Evolutionary conservation across 192 early-diverging fungal species (phyloP).

Genomic region (Piromyces finnis): DNA sequence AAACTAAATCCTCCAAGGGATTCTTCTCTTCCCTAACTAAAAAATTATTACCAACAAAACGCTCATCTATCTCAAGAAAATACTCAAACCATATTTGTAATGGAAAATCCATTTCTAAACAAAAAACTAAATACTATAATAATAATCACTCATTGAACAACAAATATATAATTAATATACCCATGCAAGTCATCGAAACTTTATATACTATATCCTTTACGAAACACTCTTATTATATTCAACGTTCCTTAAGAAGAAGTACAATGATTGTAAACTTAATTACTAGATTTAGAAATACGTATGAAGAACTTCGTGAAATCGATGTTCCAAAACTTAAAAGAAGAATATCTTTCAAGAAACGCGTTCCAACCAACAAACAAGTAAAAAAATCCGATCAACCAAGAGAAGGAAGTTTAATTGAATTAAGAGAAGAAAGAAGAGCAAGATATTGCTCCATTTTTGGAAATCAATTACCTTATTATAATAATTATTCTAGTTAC

Average conservation of each 20-base stretch:
- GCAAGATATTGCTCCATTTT: neutral
- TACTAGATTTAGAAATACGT: neutral
- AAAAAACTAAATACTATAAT: neutral
- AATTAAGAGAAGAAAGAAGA: neutral
- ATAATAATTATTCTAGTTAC: no score
- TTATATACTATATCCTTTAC: neutral
- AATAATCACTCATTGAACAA: neutral
- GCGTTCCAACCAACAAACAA: neutral
- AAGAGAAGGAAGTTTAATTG: neutral
- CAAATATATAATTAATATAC: neutral
- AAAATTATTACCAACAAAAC: neutral
- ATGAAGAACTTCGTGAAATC: neutral
- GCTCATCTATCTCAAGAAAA: neutral
- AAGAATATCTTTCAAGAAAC: neutral
- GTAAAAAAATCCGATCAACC: neutral
- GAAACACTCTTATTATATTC: neutral
- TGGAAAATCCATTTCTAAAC: neutral
- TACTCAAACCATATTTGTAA: neutral
- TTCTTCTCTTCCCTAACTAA: neutral
- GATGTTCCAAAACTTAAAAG: neutral
- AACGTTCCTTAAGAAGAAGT: neutral
- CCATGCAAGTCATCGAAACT: neutral
- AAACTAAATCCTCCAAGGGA: neutral
- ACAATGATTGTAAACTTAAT: neutral
- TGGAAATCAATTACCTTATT: neutral